Base-by-base conservation (phyloP, 345 rosid genomes). In the Acer saccharum region DNA sequence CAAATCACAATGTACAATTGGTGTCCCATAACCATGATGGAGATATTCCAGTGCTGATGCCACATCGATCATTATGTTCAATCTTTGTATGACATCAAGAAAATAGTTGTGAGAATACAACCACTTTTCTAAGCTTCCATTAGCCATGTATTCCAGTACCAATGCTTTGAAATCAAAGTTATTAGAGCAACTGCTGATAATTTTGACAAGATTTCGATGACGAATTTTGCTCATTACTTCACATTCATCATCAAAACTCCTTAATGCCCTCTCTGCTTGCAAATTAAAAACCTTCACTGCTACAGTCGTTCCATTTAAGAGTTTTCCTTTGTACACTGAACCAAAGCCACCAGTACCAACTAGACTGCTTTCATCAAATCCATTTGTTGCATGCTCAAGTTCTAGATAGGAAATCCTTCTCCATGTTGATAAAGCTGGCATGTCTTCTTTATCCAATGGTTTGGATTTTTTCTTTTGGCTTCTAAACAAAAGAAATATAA, bases 1-100 rank as follows among this genome's bases (percentile, higher is more conserved):
- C 0, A 35, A 35, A 35, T 35, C 39, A 35, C 39, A 35, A 35
- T 35, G 39, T 0, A 35, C 39, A 35, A 35, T 35, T 35, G 6
- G 39, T 35, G 39, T 35, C 39, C 39, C 39, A 35, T 35, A 35
- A 4, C 39, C 39, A 35, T 35, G 39, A 35, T 35, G 39, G 6
- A 35, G 79, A 60, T 76, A 76, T 57, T 76, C 79, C 16, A 76
- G 1, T 11, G 73, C 79, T 10, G 69, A 60, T 2, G 81, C 81
- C 3, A 78, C 73, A 25, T 78, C 81, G 0, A 78, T 72, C 77
- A 78, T 6, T 35, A 72, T 65, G 32, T 77, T 62, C 18, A 77
- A 10, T 29, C 80, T 25, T 68, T 13, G 10, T 18, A 63, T 7
- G 7, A 62, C 63, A 61, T 21, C 41, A 7, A 61, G 9, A 73